Conservation (phyloP, 208 protist species). For the Trypanosoma melophagium region DNA sequence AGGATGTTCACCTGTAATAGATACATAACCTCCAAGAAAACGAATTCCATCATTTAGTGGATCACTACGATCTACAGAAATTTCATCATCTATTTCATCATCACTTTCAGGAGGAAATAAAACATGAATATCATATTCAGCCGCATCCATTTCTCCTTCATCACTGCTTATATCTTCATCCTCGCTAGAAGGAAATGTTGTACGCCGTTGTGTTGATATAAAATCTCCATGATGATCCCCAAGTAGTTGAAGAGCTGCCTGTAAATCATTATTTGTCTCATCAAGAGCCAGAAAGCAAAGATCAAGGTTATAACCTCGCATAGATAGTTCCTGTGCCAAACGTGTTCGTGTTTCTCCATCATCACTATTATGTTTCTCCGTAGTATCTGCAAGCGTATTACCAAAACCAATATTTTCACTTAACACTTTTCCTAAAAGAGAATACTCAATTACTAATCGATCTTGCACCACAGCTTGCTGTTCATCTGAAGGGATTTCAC, state of each 20-base stretch:
- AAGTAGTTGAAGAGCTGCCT: constrained; percentile 31
- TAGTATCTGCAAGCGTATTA: background rate
- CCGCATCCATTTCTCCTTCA: constrained; percentile 34
- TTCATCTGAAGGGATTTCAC: constrained; percentile 17
- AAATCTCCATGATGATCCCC: constrained; percentile 38
- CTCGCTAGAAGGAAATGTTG: constrained; percentile 26
- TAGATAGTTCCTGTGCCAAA: constrained; percentile 37
- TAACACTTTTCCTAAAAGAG: constrained; percentile 17
- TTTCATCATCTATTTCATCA: constrained; percentile 42
- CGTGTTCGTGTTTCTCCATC: constrained; percentile 22
- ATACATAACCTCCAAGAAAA: constrained; percentile 71
- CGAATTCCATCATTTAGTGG: constrained; percentile 54
- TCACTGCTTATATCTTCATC: constrained; percentile 35
- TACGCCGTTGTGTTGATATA: constrained; percentile 28
- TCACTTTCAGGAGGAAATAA: constrained; percentile 35
- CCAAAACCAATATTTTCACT: background rate
- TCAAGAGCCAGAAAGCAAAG: constrained; percentile 36
- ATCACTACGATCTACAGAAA: constrained; percentile 27
- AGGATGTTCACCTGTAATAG: constrained; percentile 35
- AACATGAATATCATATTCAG: constrained; percentile 34
- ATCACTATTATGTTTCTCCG: background rate
- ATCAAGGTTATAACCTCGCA: constrained; percentile 38
- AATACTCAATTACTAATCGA: constrained; percentile 31
- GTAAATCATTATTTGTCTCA: constrained; percentile 33
- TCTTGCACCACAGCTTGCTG: constrained; percentile 18